Conservation (phyloP, 352 stramenopile genomes). For the Pythium vanterpoolii region DNA sequence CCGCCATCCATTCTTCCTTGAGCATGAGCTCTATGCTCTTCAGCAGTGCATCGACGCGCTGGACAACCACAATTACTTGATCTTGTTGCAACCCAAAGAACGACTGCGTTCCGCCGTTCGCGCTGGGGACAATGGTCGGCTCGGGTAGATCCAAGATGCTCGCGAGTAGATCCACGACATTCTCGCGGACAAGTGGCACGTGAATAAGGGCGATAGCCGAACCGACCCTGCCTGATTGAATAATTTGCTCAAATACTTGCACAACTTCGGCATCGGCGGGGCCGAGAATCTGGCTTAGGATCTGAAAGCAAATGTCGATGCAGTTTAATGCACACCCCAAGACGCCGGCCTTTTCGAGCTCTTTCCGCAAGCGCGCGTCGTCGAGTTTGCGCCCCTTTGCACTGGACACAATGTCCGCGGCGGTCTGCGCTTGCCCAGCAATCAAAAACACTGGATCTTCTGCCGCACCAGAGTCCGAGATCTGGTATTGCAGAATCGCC, state of each 20-base stretch:
- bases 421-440: slow-evolving; percentile 70
- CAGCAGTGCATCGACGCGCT: slow-evolving; percentile 69
- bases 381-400: slow-evolving; percentile 55
- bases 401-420: slow-evolving; percentile 59
- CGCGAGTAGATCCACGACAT: slow-evolving; percentile 78
- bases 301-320: slow-evolving; percentile 78
- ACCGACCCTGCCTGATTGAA: slow-evolving; percentile 43
- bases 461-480: slow-evolving; percentile 72
- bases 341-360: slow-evolving; percentile 73
- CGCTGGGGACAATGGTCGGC: slow-evolving; percentile 51
- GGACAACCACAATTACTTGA: slow-evolving; percentile 71
- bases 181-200: slow-evolving; percentile 73
- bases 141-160: slow-evolving; percentile 84
- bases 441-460: slow-evolving; percentile 88
- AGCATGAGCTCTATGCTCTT: slow-evolving; percentile 86
- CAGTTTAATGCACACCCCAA: slow-evolving; percentile 73
- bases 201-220: slow-evolving; percentile 71
- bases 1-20: slow-evolving; percentile 85
- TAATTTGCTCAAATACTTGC: slow-evolving; percentile 67
- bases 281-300: slow-evolving; percentile 75
- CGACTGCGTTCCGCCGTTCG: slow-evolving; percentile 28
- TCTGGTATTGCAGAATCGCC: slow-evolving; percentile 87
- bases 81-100: slow-evolving; percentile 68
- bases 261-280: slow-evolving; percentile 57
- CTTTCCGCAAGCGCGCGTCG: slow-evolving; percentile 60